phyloP scores from a whole-genome alignment of 129 eudicot genomes.

The Ambrosia artemisiifolia region DNA sequence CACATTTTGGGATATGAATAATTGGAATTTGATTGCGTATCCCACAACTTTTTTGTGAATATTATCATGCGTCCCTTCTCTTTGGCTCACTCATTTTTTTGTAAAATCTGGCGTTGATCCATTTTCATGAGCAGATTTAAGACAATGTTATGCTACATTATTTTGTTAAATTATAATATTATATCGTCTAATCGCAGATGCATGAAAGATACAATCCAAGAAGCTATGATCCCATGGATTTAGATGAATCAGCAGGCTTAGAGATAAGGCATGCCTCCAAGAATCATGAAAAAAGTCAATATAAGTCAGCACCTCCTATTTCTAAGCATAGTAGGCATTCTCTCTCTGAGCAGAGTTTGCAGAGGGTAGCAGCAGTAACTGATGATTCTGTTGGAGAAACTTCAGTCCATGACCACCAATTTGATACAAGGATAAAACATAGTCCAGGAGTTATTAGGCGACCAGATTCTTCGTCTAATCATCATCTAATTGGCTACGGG shows the following conservation, averaged over 20 bases:
- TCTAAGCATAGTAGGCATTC: constrained; percentile 32
- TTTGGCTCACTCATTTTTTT: constrained; percentile 1
- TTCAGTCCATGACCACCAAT: constrained; percentile 25
- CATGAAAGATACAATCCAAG: constrained; percentile 41
- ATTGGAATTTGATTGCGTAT: not conserved
- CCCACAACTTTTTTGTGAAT: not conserved
- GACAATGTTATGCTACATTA: not conserved
- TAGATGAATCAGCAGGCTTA: constrained; percentile 43
- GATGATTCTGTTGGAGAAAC: constrained; percentile 48
- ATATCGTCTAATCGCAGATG: constrained; percentile 22
- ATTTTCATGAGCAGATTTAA: constrained; percentile 20
- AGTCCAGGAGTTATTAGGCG: constrained; percentile 32
- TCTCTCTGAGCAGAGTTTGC: constrained; percentile 35
- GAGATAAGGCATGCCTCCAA: constrained; percentile 40
- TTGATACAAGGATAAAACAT: constrained; percentile 38
- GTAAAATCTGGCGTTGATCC: constrained; percentile 12
- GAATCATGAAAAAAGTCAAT: constrained; percentile 37
- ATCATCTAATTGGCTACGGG: constrained; percentile 29
- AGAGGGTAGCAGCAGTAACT: constrained; percentile 31
- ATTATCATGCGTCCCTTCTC: not conserved
- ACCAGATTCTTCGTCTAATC: constrained; percentile 38
- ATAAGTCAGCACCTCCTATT: constrained; percentile 31
- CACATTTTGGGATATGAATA: not conserved
- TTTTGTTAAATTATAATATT: not conserved
- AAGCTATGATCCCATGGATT: constrained; percentile 35